Conservation (phyloP, 148 eudicot genomes). For the Rhododendron vialii region DNA sequence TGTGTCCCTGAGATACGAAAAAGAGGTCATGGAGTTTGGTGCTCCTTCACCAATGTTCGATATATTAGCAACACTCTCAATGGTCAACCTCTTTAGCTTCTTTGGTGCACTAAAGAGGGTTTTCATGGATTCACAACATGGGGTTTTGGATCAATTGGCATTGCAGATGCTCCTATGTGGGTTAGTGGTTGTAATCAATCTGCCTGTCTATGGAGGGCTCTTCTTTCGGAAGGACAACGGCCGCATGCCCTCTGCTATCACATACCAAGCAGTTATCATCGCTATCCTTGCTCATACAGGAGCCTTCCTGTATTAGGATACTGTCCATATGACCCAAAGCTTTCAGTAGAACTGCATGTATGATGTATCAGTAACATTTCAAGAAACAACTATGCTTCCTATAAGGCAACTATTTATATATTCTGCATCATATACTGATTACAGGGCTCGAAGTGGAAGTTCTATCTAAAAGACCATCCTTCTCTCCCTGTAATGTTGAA, state of each 20-base stretch:
- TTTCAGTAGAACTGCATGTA: neutral
- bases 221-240: conserved; percentile 54
- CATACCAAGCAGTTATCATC: conserved; percentile 22
- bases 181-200: conserved; percentile 28
- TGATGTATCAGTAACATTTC: too few species aligned
- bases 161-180: conserved; percentile 37
- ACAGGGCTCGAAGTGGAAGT: too few species aligned
- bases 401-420: too few species aligned
- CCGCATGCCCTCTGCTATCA: conserved; percentile 38
- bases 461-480: too few species aligned
- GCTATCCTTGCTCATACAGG: conserved; percentile 14
- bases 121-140: neutral
- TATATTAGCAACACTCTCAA: conserved; percentile 34
- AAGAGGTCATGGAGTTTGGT: conserved; percentile 59
- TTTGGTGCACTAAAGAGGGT: conserved; percentile 2
- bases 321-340: neutral
- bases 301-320: conserved; percentile 3
- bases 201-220: conserved; percentile 38
- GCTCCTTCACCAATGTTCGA: conserved; percentile 45
- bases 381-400: too few species aligned
- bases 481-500: too few species aligned
- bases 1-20: conserved; percentile 29
- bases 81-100: conserved; percentile 37
- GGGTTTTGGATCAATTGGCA: conserved; percentile 13
- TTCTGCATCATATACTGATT: too few species aligned